Base-by-base conservation (phyloP, 176 grass and related monocot genomes). In the Lolium perenne region DNA sequence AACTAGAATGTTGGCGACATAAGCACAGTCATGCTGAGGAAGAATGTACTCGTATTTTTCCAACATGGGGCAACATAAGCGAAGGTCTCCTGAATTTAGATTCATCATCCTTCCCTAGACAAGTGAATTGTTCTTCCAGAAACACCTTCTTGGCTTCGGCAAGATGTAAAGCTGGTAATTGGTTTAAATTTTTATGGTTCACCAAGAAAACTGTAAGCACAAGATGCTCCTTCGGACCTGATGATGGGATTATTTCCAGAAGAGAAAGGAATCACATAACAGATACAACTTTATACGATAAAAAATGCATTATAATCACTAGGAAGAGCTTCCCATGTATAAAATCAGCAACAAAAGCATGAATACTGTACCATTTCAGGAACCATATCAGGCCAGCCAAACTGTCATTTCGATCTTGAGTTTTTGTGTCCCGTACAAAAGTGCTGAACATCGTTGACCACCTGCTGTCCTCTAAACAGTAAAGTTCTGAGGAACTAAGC, bases 321-420 rank as follows among this genome's bases (percentile, higher is more conserved):
- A 22, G 60, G 26, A 50, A 25, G 61, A 59, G 46, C n/a, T 67
- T 67, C 26, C 63, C 63, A 14, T 67, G 29, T 38, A 35, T 16
- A 67, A 67, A 67, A 76, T 61, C 32, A 35, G 38, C 15, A 32
- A 43, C 14, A 49, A 45, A 51, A 67, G 45, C 14, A 68, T 22
- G 80, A 48, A 89, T 65, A 57, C 8, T 67, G 22, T 70, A 87
- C 18, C 18, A 43, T 88, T 78, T 91, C 57, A 77, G 63, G 80
- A 22, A 85, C 60, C 86, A 93, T 89, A 57, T 85, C 87, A 59
- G 91, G 82, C 45, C 89, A 82, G 70, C 84, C 89, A 55, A 73
- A 83, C 41, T 89, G 87, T 6, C 67, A 45, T 82, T 95, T 51
- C 63, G 23, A 62, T 81, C 72, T 51, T n/a, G 80, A 80, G 38